Evolutionary conservation across 2,329 filamentous ascomycete species (phyloP).

Genomic region (Cercospora canescens): DNA sequence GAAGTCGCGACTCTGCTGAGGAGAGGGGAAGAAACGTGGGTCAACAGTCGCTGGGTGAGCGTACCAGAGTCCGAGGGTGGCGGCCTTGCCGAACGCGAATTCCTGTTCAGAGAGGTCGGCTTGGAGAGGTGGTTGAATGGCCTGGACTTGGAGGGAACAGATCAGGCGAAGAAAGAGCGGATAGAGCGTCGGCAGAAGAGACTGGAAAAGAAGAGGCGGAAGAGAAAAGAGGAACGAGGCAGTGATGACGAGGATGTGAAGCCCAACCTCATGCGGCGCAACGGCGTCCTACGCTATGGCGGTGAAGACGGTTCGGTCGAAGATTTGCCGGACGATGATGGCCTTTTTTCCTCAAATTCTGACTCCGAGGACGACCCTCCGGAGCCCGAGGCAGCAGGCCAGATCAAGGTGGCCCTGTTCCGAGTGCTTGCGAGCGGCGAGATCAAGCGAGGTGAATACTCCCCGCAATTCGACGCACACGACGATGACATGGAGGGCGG

Average conservation of each 20-base stretch:
- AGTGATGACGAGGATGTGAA: slow-evolving; percentile 52
- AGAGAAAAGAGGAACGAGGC: slow-evolving; percentile 54
- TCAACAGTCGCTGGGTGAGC: slow-evolving; percentile 97
- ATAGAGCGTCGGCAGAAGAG: slow-evolving; percentile 58
- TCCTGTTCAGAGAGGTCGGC: slow-evolving; percentile 94
- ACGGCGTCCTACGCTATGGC: slow-evolving; percentile 75
- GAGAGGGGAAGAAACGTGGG: slow-evolving; percentile 96
- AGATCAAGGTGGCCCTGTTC: slow-evolving; percentile 98
- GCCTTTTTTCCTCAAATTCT: slow-evolving; percentile 64
- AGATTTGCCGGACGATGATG: slow-evolving; percentile 66
- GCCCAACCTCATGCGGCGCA: slow-evolving; percentile 38
- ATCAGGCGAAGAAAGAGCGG: slow-evolving; percentile 75
- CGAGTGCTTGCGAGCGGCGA: slow-evolving; percentile 92
- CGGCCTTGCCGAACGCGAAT: slow-evolving; percentile 92
- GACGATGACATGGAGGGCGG: slow-evolving; percentile 72
- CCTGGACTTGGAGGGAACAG: slow-evolving; percentile 81
- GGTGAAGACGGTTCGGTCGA: slow-evolving; percentile 74
- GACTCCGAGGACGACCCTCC: slow-evolving; percentile 79
- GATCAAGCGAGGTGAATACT: slow-evolving; percentile 97
- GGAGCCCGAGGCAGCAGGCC: slow-evolving; percentile 85
- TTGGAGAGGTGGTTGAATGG: slow-evolving; percentile 96
- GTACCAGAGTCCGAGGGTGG: slow-evolving; percentile 88
- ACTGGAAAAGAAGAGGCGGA: slow-evolving; percentile 81
- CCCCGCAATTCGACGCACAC: slow-evolving; percentile 93
- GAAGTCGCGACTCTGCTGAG: slow-evolving; percentile 92